A percentile compares a stretch with the other conserved stretches of the same genome.
These are phyloP conservation scores for Yamadazyma songkhlaensis DNA, from an alignment of 1,139 yeast species.

Conservation along the genomic window DNA sequence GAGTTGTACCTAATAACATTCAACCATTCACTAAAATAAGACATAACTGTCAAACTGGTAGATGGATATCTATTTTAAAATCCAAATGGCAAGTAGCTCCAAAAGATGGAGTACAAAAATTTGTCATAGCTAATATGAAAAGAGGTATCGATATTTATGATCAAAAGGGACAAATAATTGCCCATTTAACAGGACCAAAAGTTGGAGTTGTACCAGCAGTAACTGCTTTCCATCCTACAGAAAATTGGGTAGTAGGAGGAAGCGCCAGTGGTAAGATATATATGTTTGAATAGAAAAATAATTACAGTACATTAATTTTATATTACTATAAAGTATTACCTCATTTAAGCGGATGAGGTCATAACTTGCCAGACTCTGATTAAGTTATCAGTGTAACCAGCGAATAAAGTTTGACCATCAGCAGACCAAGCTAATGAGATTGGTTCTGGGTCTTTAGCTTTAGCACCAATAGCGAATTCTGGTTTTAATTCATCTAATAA, in stretches of 20 bases:
- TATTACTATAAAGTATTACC: not conserved
- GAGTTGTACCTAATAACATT: slow-evolving; percentile 31
- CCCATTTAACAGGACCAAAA: slow-evolving; percentile 56
- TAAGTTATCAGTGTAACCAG: slow-evolving; percentile 99
- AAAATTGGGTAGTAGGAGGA: slow-evolving; percentile 91
- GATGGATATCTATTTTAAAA: slow-evolving; percentile 93
- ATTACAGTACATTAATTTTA: not conserved
- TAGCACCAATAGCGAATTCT: slow-evolving; percentile 87
- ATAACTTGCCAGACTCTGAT: slow-evolving; percentile 99
- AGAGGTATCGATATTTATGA: slow-evolving; percentile 79
- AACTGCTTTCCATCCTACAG: slow-evolving; percentile 72
- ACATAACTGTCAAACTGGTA: slow-evolving; percentile 93
- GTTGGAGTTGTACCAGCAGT: slow-evolving; percentile 95
- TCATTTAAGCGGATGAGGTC: slow-evolving; percentile 68
- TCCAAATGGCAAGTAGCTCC: slow-evolving; percentile 80
- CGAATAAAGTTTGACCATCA: slow-evolving; percentile 99
- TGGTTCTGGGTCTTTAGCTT: slow-evolving; percentile 98
- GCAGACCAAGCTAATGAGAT: slow-evolving; percentile 99
- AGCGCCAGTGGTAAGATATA: slow-evolving; percentile 92
- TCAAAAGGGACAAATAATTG: slow-evolving; percentile 71
- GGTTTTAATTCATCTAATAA: slow-evolving; percentile 98
- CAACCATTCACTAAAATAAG: slow-evolving; percentile 59
- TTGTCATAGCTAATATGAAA: slow-evolving; percentile 91
- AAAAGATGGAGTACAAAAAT: slow-evolving; percentile 70
- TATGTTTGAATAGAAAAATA: slow-evolving; percentile 38